Percentiles rank a stretch among this genome's conserved stretches.
Conservation (phyloP, 1,284 basidiomycete genomes). For the Ceratobasidium sp. region DNA sequence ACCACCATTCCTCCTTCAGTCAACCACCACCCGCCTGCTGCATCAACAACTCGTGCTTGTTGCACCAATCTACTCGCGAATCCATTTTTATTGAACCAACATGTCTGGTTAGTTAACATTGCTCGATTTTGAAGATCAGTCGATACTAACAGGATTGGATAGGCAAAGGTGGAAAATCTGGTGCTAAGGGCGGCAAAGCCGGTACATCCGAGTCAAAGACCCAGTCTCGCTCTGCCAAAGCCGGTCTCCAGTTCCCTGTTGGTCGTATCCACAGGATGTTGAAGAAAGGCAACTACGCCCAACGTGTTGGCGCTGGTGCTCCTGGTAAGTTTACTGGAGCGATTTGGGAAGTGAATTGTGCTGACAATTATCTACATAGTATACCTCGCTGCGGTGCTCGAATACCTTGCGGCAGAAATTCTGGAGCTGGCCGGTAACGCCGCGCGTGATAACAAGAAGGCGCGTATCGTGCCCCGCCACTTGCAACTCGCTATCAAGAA, state of each 20-base stretch:
- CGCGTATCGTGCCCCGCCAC: conserved; percentile 74
- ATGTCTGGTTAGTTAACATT: conserved; percentile 43
- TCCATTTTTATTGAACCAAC: conserved; percentile 22
- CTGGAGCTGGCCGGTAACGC: conserved; percentile 55
- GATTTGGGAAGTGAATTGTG: not conserved
- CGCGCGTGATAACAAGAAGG: conserved; percentile 62
- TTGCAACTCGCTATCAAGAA: conserved; percentile 91
- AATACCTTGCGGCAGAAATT: conserved; percentile 56
- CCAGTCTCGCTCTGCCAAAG: conserved; percentile 54
- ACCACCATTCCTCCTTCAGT: conserved; percentile 16
- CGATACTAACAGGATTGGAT: not conserved
- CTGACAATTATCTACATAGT: conserved; percentile 33
- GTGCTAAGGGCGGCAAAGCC: conserved; percentile 58
- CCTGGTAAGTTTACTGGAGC: conserved; percentile 47
- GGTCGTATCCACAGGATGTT: conserved; percentile 56
- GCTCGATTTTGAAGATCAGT: not conserved
- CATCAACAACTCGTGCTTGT: not conserved
- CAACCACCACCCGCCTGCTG: conserved; percentile 31
- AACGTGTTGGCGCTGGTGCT: conserved; percentile 56
- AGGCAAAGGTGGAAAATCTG: conserved; percentile 51
- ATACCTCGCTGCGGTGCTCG: conserved; percentile 54
- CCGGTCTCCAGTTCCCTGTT: conserved; percentile 56
- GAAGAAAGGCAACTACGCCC: conserved; percentile 56
- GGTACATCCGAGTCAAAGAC: conserved; percentile 54
- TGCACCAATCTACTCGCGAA: conserved; percentile 14